Evolutionary conservation across 768 basidiomycete genomes (phyloP), one percentile per base, ranked within the genome.

Genomic region (Melanogaster broomeanus): DNA sequence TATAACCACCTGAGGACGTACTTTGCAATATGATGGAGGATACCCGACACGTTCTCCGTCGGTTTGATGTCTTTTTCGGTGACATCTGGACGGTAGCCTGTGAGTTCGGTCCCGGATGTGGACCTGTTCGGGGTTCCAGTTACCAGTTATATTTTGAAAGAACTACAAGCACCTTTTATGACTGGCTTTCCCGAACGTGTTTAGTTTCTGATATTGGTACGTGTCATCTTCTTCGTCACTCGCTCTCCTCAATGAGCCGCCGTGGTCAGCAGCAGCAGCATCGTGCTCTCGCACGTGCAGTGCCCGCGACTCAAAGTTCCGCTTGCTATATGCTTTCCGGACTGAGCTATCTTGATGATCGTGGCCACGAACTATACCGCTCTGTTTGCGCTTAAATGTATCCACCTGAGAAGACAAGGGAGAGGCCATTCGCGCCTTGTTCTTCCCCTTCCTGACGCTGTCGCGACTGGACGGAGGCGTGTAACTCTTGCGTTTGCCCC

Each of bases 341-440:
- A 38, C 18, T 41, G 61, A 35, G 56, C 61, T 58, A 16, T 65
- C 60, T 25, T 55, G 49, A 51, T 48, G 55, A 24, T 60, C 66
- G n/a, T 49, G 44, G 48, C 57, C 66, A 6, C 68, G 65, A 42
- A 53, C 42, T 19, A 19, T 16, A 37, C 60, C 64, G 15, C 57
- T 61, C 28, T 60, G 61, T 50, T 63, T 68, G 49, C 59, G 65
- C 43, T 57, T 72, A 55, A 76, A 80, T 45, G 75, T 58, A 56
- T 79, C 78, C 19, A 70, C 64, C 57, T 80, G 79, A 22, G 79
- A 64, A 25, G 69, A 63, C 46, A 78, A 56, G 9, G 79, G 74
- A 31, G 70, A 66, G 48, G 65, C 54, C 2, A 37, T n/a, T 25
- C 57, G 64, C 6, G 24, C 25, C 28, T 50, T 66, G 45, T 56